Conservation (phyloP, 2,329 filamentous ascomycete species). For the Didymella sp. region DNA sequence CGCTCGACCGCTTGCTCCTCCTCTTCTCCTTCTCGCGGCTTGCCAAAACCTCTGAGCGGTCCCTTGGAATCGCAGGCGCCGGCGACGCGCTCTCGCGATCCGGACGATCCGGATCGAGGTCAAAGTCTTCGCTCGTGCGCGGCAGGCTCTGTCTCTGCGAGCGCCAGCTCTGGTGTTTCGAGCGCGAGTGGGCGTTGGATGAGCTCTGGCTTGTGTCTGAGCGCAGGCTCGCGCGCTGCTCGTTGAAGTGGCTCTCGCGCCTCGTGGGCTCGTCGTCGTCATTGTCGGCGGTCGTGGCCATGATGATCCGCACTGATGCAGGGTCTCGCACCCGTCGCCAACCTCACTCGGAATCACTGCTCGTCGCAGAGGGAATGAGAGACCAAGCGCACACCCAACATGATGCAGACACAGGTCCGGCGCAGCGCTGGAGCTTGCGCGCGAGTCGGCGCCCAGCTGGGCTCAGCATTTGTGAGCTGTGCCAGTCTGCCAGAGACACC, state of each 20-base stretch:
- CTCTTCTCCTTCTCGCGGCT: conserved; percentile 14
- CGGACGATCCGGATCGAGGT: conserved; percentile 22
- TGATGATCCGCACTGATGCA: conserved; percentile 5
- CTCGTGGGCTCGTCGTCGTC: conserved; percentile 33
- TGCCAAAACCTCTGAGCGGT: conserved; percentile 1
- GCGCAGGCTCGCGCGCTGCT: conserved; percentile 40
- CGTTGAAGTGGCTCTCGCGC: conserved; percentile 44
- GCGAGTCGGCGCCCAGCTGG: conserved; percentile 4
- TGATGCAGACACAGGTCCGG: background rate
- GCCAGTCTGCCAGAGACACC: conserved; percentile 2
- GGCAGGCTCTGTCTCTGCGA: conserved; percentile 9
- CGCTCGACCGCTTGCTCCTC: conserved; percentile 21
- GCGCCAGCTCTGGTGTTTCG: conserved; percentile 21
- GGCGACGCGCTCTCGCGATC: conserved; percentile 26
- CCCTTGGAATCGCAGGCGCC: conserved; percentile 15
- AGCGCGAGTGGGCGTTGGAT: conserved; percentile 22
- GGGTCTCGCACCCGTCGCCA: conserved; percentile 4
- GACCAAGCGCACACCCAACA: background rate
- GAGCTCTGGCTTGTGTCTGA: conserved; percentile 33
- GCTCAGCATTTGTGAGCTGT: conserved; percentile 1
- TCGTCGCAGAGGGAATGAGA: background rate
- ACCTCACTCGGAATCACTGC: background rate
- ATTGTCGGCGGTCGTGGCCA: conserved; percentile 34
- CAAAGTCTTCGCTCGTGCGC: conserved; percentile 6
- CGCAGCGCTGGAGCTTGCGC: conserved; percentile 1